These are phyloP conservation scores for Colletotrichum eremochloae DNA, from an alignment of 2,329 filamentous ascomycete genomes.

Conservation along the genomic window DNA sequence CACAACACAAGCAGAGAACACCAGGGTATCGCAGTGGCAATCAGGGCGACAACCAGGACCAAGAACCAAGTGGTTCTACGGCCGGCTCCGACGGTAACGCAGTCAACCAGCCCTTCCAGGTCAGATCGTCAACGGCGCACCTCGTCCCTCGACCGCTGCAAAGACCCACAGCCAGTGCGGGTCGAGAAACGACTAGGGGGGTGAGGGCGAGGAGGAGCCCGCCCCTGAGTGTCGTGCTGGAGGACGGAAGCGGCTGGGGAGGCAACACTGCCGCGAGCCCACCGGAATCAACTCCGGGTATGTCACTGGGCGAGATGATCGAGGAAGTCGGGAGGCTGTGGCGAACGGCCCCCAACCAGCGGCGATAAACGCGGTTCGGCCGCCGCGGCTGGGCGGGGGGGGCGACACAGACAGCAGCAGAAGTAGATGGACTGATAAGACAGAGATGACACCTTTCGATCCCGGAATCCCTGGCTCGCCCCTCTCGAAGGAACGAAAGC, in stretches of 20 bases:
- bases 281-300: neutral
- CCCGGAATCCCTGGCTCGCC: neutral
- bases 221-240: slow-evolving; percentile 9
- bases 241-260: slow-evolving; percentile 19
- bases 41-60: too few species aligned
- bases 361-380: neutral
- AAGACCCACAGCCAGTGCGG: neutral
- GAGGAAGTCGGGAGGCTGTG: slow-evolving; percentile 42
- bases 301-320: slow-evolving; percentile 31
- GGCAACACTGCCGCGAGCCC: neutral
- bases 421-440: neutral
- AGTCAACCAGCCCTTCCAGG: neutral
- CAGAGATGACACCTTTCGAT: neutral
- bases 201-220: neutral
- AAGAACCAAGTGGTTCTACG: neutral
- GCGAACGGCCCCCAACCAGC: slow-evolving; percentile 15
- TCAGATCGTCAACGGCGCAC: neutral
- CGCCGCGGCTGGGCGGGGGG: slow-evolving; percentile 2
- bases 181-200: neutral
- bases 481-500: neutral
- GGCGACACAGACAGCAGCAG: neutral
- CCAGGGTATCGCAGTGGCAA: neutral
- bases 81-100: neutral
- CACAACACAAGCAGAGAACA: neutral
- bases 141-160: slow-evolving; percentile 1